Base-by-base conservation (phyloP, 2,329 filamentous ascomycete genomes). In the Stagonosporopsis rhizophila region DNA sequence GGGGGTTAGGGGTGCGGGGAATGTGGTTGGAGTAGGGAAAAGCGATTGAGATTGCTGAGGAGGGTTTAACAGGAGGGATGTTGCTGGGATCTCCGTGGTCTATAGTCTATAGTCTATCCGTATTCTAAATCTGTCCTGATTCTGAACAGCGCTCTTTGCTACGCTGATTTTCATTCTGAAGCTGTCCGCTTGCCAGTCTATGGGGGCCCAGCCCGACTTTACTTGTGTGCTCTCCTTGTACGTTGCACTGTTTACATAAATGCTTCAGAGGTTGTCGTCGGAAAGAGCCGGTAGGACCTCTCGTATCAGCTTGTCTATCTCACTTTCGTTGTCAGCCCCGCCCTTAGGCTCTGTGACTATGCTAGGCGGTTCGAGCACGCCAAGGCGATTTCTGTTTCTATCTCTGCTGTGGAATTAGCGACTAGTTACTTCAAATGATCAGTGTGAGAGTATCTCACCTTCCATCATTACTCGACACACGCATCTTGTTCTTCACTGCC, bases 11-110 rank as follows among this genome's bases (percentile, higher is more conserved):
- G 56, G 60, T 27, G 57, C 62, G 23, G 68, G 62, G 23, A 70
- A 48, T 46, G 66, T 73, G 19, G 66, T 73, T 7, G 72, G 70
- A 14, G 60, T 72, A 25, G 71, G 66, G 41, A 75, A 75, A 59
- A 72, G 66, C 59, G 72, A 75, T 66, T 75, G 52, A 67, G 14
- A 12, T 14, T 1, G 19, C 30, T 12, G 4, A 6, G 15, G n/a
- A 14, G 5, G 38, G 15, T 2, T 20, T 39, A 23, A 3, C 17
- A 14, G 7, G 11, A 25, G 37, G 17, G 19, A 15, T 14, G 14
- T 5, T 34, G 14, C 8, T 23, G 27, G 39, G 11, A 6, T 39
- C 20, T 39, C 8, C 5, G 15, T 39, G 12, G 37, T 27, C 8
- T 42, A n/a, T 30, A 7, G 8, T 25, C 38, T 23, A 40, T 20